Conservation (phyloP, 106 monocot species). For the Dioscorea dumetorum region DNA sequence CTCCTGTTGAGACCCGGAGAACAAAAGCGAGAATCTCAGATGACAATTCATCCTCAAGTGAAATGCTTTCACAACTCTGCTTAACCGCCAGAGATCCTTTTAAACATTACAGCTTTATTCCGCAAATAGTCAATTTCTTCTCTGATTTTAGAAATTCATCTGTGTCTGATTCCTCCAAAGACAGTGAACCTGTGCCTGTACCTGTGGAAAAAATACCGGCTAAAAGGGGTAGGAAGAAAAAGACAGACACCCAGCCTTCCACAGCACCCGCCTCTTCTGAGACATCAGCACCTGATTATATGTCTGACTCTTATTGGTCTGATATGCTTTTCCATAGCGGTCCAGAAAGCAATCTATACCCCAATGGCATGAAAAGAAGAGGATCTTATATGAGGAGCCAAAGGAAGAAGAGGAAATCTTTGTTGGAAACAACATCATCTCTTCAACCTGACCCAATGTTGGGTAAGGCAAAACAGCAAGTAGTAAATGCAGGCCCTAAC, state of each 20-base stretch:
- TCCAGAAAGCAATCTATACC: constrained; percentile 5
- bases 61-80: constrained; percentile 62
- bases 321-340: constrained; percentile 23
- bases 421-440: constrained; percentile 13
- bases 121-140: constrained; percentile 30
- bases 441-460: constrained; percentile 6
- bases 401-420: constrained; percentile 26
- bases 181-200: constrained; percentile 10
- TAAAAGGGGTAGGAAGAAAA: constrained; percentile 46
- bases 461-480: constrained; percentile 15
- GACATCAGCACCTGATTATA: constrained; percentile 23
- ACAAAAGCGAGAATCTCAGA: constrained; percentile 7
- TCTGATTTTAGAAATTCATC: constrained; percentile 30
- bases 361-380: constrained; percentile 18
- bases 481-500: constrained; percentile 10
- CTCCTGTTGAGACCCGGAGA: constrained; percentile 10
- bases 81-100: constrained; percentile 33
- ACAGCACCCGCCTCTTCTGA: constrained; percentile 4
- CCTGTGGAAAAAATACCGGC: constrained; percentile 11
- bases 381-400: constrained; percentile 7
- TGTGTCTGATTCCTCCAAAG: background rate
- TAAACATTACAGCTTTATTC: constrained; percentile 11
- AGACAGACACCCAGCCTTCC: constrained; percentile 5
- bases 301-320: constrained; percentile 45
- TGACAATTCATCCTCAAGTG: constrained; percentile 34